These are phyloP conservation scores for Tuber indicum DNA, from an alignment of 495 filamentous ascomycete species.

Conservation along the genomic window DNA sequence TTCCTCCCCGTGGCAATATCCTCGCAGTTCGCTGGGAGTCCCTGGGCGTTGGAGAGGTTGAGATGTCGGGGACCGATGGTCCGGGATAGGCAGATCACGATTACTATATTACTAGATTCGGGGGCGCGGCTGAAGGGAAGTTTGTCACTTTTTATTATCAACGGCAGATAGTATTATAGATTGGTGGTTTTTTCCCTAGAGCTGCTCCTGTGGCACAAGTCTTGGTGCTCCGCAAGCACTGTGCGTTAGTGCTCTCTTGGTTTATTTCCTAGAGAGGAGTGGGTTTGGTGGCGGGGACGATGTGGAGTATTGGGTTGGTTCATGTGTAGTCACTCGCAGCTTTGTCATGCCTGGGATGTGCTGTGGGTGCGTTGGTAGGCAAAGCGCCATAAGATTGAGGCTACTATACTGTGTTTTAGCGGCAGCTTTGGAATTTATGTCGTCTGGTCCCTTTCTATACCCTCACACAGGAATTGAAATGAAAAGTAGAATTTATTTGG, in stretches of 20 bases:
- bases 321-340: not conserved
- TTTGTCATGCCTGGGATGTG: not conserved
- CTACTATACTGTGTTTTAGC: fast-evolving
- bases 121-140: too few species aligned
- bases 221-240: not conserved
- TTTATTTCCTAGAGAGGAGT: not conserved
- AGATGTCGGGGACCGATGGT: too few species aligned
- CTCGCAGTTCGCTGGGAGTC: too few species aligned
- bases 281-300: not conserved
- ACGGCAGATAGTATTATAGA: too few species aligned
- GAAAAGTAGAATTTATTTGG: not conserved
- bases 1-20: too few species aligned
- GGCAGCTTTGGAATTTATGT: not conserved
- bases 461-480: not conserved
- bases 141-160: too few species aligned
- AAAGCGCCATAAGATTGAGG: not conserved
- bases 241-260: not conserved
- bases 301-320: not conserved
- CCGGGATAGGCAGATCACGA: too few species aligned
- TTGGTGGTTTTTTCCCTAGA: too few species aligned
- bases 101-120: too few species aligned
- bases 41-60: too few species aligned
- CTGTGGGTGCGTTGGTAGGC: not conserved
- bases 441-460: not conserved
- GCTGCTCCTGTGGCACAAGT: too few species aligned